Conservation (phyloP, 2,329 filamentous ascomycete genomes). For the Claviceps humidiphila region DNA sequence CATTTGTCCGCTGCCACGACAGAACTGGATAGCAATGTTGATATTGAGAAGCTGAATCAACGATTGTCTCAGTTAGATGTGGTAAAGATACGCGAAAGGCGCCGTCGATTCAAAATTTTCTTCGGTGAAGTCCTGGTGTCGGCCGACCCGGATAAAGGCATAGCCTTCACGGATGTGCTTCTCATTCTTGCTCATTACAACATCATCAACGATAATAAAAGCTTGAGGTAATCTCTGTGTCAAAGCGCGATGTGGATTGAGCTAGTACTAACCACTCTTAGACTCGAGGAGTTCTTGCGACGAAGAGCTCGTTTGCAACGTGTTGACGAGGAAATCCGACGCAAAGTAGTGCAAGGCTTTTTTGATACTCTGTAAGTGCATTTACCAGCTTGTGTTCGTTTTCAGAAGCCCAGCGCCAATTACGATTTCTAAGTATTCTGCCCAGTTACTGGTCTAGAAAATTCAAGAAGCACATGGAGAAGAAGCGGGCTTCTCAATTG, state of each 20-base stretch:
- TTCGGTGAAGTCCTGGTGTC: slow-evolving; percentile 94
- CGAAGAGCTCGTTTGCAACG: slow-evolving; percentile 81
- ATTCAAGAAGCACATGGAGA: slow-evolving; percentile 64
- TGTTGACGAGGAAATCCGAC: slow-evolving; percentile 85
- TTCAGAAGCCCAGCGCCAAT: neutral
- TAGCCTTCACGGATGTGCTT: slow-evolving; percentile 80
- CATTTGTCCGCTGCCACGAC: slow-evolving; percentile 41
- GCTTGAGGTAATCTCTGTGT: slow-evolving; percentile 50
- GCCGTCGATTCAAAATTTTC: slow-evolving; percentile 80
- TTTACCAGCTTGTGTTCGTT: too few relatives aligned
- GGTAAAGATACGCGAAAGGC: slow-evolving; percentile 56
- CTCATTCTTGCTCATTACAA: slow-evolving; percentile 98
- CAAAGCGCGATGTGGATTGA: neutral
- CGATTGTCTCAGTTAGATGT: slow-evolving; percentile 64
- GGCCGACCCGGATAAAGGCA: slow-evolving; percentile 76
- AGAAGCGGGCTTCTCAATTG: slow-evolving; percentile 64
- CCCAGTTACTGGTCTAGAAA: slow-evolving; percentile 64
- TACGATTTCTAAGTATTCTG: neutral
- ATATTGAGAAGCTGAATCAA: slow-evolving; percentile 62
- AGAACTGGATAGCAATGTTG: slow-evolving; percentile 45
- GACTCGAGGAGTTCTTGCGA: slow-evolving; percentile 85
- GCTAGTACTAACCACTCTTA: slow-evolving; percentile 17
- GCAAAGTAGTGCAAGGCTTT: slow-evolving; percentile 83
- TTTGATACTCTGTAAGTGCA: slow-evolving; percentile 69
- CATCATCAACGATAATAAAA: slow-evolving; percentile 96